Conservation (phyloP, 2,329 filamentous ascomycete species). For the Aspergillus sp. region DNA sequence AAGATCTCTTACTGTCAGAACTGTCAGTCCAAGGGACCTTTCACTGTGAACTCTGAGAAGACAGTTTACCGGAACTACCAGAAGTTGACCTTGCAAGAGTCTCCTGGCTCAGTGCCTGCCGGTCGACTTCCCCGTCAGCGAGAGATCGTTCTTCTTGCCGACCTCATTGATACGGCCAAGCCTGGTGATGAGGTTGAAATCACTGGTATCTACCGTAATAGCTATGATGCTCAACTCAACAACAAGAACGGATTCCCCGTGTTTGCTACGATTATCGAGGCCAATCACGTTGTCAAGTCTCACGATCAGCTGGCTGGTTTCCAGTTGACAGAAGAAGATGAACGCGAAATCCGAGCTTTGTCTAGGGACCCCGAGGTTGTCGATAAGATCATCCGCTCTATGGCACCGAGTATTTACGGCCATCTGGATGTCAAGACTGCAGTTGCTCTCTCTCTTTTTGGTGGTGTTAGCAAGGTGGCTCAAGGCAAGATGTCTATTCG, state of each 20-base stretch:
- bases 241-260: conserved; percentile 98
- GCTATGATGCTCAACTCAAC: conserved; percentile 95
- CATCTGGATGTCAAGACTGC: conserved; percentile 97
- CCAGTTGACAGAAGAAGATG: conserved; percentile 89
- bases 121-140: conserved; percentile 88
- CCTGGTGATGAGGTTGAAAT: conserved; percentile 97
- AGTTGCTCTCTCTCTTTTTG: conserved; percentile 87
- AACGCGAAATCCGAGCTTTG: conserved; percentile 82
- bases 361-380: conserved; percentile 85
- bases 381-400: conserved; percentile 87
- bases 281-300: conserved; percentile 94
- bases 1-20: conserved; percentile 95
- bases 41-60: conserved; percentile 93
- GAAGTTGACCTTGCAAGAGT: conserved; percentile 94
- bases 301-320: conserved; percentile 98
- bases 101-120: conserved; percentile 91
- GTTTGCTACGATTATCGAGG: conserved; percentile 94
- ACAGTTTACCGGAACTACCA: conserved; percentile 99
- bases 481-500: conserved; percentile 84
- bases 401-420: conserved; percentile 95
- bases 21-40: conserved; percentile 91
- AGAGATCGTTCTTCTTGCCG: conserved; percentile 93
- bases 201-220: conserved; percentile 95
- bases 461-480: conserved; percentile 87
- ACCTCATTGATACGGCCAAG: conserved; percentile 94